Evolutionary conservation across 2,329 filamentous ascomycete genomes (phyloP).

Genomic region (Ampelomyces quisqualis): DNA sequence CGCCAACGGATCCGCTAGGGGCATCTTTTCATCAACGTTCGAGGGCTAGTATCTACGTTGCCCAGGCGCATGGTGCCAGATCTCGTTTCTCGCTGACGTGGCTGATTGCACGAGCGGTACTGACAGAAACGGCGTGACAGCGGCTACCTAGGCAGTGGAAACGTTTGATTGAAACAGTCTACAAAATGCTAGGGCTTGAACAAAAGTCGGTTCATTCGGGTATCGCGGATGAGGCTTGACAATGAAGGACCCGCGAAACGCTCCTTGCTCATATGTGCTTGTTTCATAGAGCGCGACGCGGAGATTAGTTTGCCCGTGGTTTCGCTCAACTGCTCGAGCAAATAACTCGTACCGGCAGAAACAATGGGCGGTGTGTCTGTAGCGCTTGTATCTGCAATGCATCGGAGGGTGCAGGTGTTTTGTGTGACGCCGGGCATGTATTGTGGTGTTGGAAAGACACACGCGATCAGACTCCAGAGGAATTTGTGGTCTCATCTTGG

Average conservation of each 20-base stretch:
- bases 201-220: background rate
- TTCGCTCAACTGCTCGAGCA: no score
- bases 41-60: conserved; percentile 10
- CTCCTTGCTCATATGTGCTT: background rate
- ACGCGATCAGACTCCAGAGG: no score
- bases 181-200: background rate
- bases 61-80: conserved; percentile 7
- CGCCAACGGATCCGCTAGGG: background rate
- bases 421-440: no score
- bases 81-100: conserved; percentile 4
- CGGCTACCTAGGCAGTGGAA: conserved; percentile 13
- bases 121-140: conserved; percentile 16
- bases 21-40: background rate
- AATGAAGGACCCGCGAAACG: conserved; percentile 1
- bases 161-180: conserved; percentile 18
- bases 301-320: background rate
- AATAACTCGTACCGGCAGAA: no score
- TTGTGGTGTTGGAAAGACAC: no score
- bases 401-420: no score
- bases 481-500: no score
- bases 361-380: no score
- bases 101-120: conserved; percentile 9
- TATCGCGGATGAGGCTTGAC: conserved; percentile 5
- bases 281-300: background rate
- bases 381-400: no score